Percentiles rank a stretch among this genome's conserved stretches.
Evolutionary conservation across 106 monocot genomes (phyloP).

Genomic region (Dactylorhiza incarnata): DNA sequence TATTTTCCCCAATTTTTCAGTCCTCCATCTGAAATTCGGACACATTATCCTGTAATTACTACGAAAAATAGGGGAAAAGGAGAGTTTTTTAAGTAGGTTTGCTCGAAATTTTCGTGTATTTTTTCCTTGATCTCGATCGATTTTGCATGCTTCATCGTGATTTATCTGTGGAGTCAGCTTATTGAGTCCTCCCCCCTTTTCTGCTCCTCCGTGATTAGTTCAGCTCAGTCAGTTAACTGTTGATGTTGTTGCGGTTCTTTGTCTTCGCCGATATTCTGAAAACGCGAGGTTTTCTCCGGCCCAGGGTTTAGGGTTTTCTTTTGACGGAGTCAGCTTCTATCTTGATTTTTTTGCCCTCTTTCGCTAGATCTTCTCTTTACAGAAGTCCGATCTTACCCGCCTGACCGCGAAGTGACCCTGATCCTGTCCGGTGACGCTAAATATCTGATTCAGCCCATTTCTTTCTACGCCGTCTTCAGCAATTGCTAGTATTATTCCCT

Average conservation of each 20-base stretch:
- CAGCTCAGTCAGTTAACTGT: background rate
- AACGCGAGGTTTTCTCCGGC: background rate
- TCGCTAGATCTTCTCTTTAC: background rate
- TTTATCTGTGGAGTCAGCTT: conserved; percentile 3
- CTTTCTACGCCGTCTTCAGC: background rate
- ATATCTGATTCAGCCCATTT: background rate
- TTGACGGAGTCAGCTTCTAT: background rate
- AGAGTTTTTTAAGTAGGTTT: background rate
- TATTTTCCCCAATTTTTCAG: background rate
- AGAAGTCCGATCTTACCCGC: background rate
- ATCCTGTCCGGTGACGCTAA: background rate
- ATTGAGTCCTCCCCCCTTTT: background rate
- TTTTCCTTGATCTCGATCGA: background rate
- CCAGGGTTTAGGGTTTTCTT: conserved; percentile 1
- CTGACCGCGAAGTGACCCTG: background rate
- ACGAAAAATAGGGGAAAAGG: background rate
- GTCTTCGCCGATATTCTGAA: background rate
- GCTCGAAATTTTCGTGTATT: background rate
- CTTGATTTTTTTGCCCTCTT: background rate
- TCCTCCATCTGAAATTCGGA: background rate
- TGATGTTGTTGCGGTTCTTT: background rate
- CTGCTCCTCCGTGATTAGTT: background rate
- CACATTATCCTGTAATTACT: background rate
- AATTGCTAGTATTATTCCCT: background rate
- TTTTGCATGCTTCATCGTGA: conserved; percentile 1